Percentiles rank a stretch among this genome's conserved stretches.
These are phyloP conservation scores for Starmerella geochares DNA, from an alignment of 805 yeast genomes.

Conservation along the genomic window DNA sequence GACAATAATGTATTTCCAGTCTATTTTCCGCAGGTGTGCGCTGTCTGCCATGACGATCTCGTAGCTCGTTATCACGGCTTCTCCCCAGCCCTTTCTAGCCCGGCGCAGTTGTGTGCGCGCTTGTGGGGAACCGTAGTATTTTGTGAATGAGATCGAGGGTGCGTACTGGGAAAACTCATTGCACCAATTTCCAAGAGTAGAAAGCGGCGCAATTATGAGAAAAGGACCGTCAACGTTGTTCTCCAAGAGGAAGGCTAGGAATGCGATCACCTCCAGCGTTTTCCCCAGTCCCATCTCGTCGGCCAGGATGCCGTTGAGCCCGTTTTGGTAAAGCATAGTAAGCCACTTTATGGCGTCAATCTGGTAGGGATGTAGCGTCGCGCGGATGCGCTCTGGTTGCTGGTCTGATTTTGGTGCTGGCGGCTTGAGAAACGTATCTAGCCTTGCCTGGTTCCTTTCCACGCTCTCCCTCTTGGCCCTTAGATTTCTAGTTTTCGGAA, in stretches of 20 bases:
- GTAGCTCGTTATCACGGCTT: constrained; percentile 69
- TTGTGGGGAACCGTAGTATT: constrained; percentile 52
- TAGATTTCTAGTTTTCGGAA: not conserved
- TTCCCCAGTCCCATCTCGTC: constrained; percentile 98
- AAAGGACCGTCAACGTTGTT: constrained; percentile 78
- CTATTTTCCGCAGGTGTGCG: constrained; percentile 39
- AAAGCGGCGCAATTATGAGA: constrained; percentile 85
- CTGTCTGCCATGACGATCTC: constrained; percentile 69
- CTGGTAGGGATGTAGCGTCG: constrained; percentile 70
- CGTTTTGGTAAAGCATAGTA: constrained; percentile 78
- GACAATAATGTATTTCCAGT: constrained; percentile 78
- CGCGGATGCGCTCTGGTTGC: constrained; percentile 52
- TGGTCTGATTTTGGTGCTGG: constrained; percentile 20
- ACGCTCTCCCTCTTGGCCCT: not conserved
- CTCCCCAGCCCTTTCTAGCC: constrained; percentile 27
- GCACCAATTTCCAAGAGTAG: constrained; percentile 80
- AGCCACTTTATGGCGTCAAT: constrained; percentile 87
- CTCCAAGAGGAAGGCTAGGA: constrained; percentile 64
- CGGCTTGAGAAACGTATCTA: constrained; percentile 20
- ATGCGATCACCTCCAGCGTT: constrained; percentile 77
- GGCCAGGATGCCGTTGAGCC: constrained; percentile 87
- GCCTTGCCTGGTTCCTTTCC: constrained; percentile 6
- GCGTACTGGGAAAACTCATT: constrained; percentile 63
- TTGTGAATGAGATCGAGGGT: constrained; percentile 51
- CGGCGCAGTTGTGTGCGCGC: constrained; percentile 42